Evolutionary conservation across 306 rosid species (phyloP).

Genomic region (Casuarina glauca): DNA sequence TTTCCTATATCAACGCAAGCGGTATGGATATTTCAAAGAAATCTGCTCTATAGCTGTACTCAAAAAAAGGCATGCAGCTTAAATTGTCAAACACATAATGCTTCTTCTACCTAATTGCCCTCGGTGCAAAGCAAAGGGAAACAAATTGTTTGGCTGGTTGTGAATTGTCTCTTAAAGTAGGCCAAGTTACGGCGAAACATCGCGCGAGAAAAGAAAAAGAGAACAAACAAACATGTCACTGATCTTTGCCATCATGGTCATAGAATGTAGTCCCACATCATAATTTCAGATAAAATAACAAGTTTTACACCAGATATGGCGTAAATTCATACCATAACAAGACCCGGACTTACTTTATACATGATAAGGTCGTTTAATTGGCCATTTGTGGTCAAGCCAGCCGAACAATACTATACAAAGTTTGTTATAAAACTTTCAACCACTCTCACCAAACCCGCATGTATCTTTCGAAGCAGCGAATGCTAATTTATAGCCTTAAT

Average conservation of each 20-base stretch:
- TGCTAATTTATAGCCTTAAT: not conserved
- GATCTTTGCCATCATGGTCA: too few species aligned
- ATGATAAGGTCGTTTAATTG: not conserved
- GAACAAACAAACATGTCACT: too few species aligned
- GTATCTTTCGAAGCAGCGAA: not conserved
- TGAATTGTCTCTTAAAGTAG: not conserved
- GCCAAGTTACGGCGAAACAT: too few species aligned
- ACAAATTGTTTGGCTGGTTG: not conserved
- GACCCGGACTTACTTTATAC: not conserved
- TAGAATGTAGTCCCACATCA: not conserved
- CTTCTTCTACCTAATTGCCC: not conserved
- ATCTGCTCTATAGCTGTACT: not conserved
- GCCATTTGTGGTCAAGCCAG: not conserved
- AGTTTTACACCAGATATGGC: not conserved
- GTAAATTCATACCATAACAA: too few species aligned
- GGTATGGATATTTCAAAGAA: too few species aligned
- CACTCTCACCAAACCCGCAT: not conserved
- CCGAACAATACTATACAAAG: not conserved
- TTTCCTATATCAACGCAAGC: not conserved
- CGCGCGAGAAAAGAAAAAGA: too few species aligned
- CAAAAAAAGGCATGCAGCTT: not conserved
- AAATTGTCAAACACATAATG: not conserved
- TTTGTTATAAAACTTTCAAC: not conserved
- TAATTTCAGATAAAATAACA: not conserved
- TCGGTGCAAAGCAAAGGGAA: not conserved